Conservation (phyloP, 768 basidiomycete genomes). For the Hygrophorus russula region DNA sequence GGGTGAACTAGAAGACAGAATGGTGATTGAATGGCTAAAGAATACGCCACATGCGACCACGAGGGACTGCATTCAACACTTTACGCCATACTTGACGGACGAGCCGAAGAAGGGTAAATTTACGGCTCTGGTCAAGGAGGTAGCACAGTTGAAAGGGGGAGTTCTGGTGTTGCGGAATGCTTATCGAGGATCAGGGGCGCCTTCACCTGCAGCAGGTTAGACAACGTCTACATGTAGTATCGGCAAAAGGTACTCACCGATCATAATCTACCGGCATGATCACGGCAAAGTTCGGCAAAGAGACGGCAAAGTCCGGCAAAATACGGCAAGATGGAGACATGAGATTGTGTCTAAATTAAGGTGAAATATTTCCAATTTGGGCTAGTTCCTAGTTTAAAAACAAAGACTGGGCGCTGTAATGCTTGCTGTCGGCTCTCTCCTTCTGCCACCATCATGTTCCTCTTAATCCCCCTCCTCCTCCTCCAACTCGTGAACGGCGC, state of each 20-base stretch:
- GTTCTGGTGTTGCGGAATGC: slow-evolving; percentile 44
- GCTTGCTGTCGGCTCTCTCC: not conserved
- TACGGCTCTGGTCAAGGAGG: slow-evolving; percentile 70
- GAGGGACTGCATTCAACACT: slow-evolving; percentile 70
- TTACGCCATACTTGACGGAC: slow-evolving; percentile 64
- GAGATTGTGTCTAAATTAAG: not conserved
- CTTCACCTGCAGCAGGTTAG: slow-evolving; percentile 11
- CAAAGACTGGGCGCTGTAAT: not conserved
- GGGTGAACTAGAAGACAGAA: slow-evolving; percentile 47
- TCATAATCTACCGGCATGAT: not conserved
- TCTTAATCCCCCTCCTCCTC: slow-evolving; percentile 16
- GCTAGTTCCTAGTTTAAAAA: not conserved
- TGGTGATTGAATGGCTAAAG: slow-evolving; percentile 70
- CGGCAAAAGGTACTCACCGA: no score
- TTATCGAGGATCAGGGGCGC: slow-evolving; percentile 23
- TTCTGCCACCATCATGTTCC: slow-evolving; percentile 3
- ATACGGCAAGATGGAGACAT: not conserved
- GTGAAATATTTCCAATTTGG: slow-evolving; percentile 2
- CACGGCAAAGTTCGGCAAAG: no score
- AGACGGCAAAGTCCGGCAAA: no score
- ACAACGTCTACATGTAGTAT: no score
- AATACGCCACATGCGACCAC: slow-evolving; percentile 62
- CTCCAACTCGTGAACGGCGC: slow-evolving; percentile 11
- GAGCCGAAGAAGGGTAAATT: slow-evolving; percentile 62
- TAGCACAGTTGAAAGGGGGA: slow-evolving; percentile 61